Base-by-base conservation (phyloP, 148 eudicot species). In the Rhododendron henanense region DNA sequence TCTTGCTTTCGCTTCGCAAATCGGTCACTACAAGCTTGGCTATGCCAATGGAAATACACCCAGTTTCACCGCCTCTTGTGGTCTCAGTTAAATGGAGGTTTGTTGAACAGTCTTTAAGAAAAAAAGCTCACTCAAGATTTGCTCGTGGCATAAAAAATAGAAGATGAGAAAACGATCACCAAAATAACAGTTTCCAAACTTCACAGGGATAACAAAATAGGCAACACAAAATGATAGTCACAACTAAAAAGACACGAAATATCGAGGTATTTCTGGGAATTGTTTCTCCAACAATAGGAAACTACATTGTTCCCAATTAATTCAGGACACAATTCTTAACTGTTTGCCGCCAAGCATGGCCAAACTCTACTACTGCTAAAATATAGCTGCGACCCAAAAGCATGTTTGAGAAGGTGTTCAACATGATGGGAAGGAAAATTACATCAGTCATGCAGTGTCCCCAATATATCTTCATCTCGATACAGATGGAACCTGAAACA, bases 401-500 rank as follows among this genome's bases (percentile, higher is more conserved):
- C 25, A 78, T 78, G 51, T 25, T 78, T 78, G 51, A 44, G n/a
- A 44, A 76, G 10, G 2, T 9, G 80, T 19, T 44, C 23, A 77
- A 41, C 80, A 44, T 77, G 81, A 78, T 44, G 14, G 55, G 55
- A 44, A 78, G 55, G 25, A n/a, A n/a, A 45, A 77, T 9, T 78
- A 10, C 55, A 44, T 78, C 55, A 78, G 81, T 78, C 81, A 45
- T 78, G 81, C 31, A 78, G 81, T 23, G 55, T 78, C 48, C 81
- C 81, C 81, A 78, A 78, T 44, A 78, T 78, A n/a, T 78, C 81
- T 28, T 78, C 81, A 10, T 78, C 81, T 45, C 81, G 81, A 78
- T 78, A 78, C 33, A 78, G 81, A 78, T 78, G 55, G 55, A 19
- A 78, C 81, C 81, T 78, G 81, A 78, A 78, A 78, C 55, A 78